These are phyloP conservation scores for Paramecium sexaurelia DNA, from an alignment of 73 alveolate genomes.

Conservation along the genomic window DNA sequence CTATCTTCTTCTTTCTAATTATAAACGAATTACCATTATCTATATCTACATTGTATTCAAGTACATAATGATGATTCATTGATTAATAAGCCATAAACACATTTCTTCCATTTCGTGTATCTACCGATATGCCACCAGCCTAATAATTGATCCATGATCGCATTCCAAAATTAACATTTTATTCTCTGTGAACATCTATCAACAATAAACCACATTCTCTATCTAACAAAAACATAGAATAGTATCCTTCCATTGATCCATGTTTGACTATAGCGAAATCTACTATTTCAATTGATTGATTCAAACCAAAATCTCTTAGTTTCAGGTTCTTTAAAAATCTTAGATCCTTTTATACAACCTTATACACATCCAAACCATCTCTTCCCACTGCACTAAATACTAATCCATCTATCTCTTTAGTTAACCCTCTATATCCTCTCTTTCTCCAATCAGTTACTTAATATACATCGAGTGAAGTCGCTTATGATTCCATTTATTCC, in stretches of 20 bases:
- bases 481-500: not conserved
- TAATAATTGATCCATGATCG: not conserved
- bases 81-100: conserved; percentile 16
- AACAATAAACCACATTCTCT: not conserved
- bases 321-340: not conserved
- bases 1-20: not conserved
- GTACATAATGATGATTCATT: not conserved
- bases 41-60: not conserved
- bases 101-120: conserved; percentile 31
- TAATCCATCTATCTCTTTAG: conserved; percentile 39
- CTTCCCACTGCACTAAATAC: not conserved
- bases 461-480: not conserved
- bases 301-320: not conserved
- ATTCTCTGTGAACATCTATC: not conserved
- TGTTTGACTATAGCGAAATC: not conserved
- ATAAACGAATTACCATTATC: not conserved
- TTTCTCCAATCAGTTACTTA: conserved; percentile 14
- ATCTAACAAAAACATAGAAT: not conserved
- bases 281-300: not conserved
- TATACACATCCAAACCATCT: conserved; percentile 23
- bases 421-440: conserved; percentile 34
- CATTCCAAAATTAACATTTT: not conserved
- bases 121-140: conserved; percentile 41
- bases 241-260: not conserved
- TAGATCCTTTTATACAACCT: not conserved